phyloP scores from a whole-genome alignment of 23 red algal genomes.

The Gracilaria vermiculophylla region DNA sequence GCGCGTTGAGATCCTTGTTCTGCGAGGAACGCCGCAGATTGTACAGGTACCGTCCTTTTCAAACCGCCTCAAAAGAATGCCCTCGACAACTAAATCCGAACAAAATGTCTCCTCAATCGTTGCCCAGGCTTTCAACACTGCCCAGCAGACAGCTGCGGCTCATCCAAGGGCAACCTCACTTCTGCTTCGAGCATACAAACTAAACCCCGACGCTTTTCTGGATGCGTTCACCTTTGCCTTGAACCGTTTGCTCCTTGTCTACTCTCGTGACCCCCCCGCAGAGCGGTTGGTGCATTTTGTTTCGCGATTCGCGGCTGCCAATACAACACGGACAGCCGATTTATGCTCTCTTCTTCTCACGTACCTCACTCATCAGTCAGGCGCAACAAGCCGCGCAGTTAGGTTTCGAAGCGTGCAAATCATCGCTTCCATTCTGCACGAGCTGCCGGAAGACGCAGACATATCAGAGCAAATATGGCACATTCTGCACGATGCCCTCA shows the following conservation, averaged over 20 bases:
- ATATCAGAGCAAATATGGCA: slow-evolving; percentile 18
- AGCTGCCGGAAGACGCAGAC: slow-evolving; percentile 49
- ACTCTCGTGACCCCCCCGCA: slow-evolving; percentile 44
- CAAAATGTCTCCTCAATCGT: slow-evolving; percentile 13
- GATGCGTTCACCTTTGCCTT: slow-evolving; percentile 40
- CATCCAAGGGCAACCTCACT: slow-evolving; percentile 30
- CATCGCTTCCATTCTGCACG: slow-evolving; percentile 29
- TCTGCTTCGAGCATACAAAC: slow-evolving; percentile 24
- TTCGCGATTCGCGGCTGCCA: slow-evolving; percentile 20
- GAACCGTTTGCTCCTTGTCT: slow-evolving; percentile 76
- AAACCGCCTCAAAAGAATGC: neutral
- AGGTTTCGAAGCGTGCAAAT: slow-evolving; percentile 68
- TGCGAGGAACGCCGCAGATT: too few relatives aligned
- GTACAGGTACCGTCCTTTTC: neutral
- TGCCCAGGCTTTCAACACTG: slow-evolving; percentile 37
- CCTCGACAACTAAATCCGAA: neutral
- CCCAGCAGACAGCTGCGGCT: slow-evolving; percentile 45
- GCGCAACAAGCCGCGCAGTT: slow-evolving; percentile 44
- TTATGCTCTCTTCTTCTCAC: slow-evolving; percentile 61
- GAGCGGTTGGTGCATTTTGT: slow-evolving; percentile 76
- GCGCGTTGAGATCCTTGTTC: too few relatives aligned
- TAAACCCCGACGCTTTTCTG: slow-evolving; percentile 17
- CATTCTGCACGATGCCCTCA: neutral
- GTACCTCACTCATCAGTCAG: slow-evolving; percentile 40
- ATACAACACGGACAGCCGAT: slow-evolving; percentile 7